These are phyloP conservation scores for Rhypophila decipiens DNA, from an alignment of 495 filamentous ascomycete genomes.

Conservation along the genomic window DNA sequence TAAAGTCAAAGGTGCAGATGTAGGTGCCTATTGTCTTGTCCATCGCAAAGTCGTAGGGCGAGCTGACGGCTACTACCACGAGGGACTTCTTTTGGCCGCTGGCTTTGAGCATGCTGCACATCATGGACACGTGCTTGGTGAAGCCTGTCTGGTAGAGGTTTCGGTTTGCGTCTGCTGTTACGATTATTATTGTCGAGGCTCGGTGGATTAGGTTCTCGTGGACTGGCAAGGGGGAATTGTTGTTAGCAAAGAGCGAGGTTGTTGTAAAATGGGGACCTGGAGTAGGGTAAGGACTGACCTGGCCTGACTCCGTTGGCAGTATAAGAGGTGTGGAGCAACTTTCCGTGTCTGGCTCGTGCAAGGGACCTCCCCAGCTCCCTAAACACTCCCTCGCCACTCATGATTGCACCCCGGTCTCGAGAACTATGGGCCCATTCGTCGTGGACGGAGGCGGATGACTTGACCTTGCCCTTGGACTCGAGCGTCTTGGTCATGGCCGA, in stretches of 20 bases:
- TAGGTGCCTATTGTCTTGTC: constrained; percentile 81
- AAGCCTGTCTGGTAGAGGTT: constrained; percentile 89
- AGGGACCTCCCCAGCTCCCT: constrained; percentile 74
- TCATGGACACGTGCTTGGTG: constrained; percentile 89
- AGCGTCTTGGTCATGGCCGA: constrained; percentile 59
- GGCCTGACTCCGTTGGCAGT: constrained; percentile 84
- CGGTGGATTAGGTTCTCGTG: constrained; percentile 86
- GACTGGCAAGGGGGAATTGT: constrained; percentile 45
- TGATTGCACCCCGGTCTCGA: constrained; percentile 62
- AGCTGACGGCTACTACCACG: constrained; percentile 83
- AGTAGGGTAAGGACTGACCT: constrained; percentile 19
- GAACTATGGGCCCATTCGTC: constrained; percentile 47
- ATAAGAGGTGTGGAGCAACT: constrained; percentile 84
- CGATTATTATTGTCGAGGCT: constrained; percentile 75
- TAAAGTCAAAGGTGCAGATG: constrained; percentile 90
- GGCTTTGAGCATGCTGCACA: constrained; percentile 58
- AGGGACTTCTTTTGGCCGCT: constrained; percentile 62
- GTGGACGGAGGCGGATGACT: constrained; percentile 38
- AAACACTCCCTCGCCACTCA: constrained; percentile 85
- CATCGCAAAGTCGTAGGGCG: constrained; percentile 93
- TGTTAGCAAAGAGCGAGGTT: constrained; percentile 4
- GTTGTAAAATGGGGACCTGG: background rate
- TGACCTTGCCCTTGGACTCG: constrained; percentile 41
- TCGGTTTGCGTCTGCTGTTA: constrained; percentile 84
- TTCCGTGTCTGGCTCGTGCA: constrained; percentile 71